Evolutionary conservation across 805 yeast species (phyloP).

Genomic region (Kluyveromyces aestuarii): DNA sequence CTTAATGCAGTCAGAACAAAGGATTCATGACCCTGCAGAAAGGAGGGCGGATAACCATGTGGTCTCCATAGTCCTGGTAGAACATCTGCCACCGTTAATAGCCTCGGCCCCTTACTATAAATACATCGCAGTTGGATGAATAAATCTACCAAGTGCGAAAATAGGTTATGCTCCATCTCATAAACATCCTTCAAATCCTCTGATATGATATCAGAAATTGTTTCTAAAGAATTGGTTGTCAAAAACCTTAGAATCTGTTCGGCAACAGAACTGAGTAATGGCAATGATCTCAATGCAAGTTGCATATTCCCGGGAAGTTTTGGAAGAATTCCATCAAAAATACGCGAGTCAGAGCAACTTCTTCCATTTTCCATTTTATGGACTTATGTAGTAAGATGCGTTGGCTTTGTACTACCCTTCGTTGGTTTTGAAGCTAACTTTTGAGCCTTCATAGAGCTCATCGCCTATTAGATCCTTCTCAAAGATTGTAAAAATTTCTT

Average conservation of each 20-base stretch:
- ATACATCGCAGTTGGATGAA: constrained; percentile 70
- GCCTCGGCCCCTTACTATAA: constrained; percentile 61
- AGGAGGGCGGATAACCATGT: constrained; percentile 47
- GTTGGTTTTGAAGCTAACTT: too few relatives aligned
- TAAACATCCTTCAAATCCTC: constrained; percentile 41
- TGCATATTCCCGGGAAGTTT: constrained; percentile 43
- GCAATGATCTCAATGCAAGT: constrained; percentile 56
- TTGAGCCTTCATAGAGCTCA: neutral
- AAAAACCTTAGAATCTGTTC: constrained; percentile 69
- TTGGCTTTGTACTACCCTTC: too few relatives aligned
- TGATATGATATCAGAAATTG: constrained; percentile 60
- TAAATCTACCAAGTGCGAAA: constrained; percentile 58
- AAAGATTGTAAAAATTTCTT: neutral
- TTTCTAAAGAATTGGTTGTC: constrained; percentile 67
- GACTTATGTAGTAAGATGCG: neutral
- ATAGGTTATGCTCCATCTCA: constrained; percentile 54
- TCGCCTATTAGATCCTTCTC: neutral
- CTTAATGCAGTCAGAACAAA: constrained; percentile 44
- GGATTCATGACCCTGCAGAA: constrained; percentile 50
- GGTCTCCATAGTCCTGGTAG: constrained; percentile 66
- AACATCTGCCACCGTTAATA: constrained; percentile 57
- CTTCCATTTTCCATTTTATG: neutral
- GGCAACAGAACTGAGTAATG: constrained; percentile 72
- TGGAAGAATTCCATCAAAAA: constrained; percentile 15
- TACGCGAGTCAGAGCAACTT: neutral